Evolutionary conservation across 306 rosid species (phyloP).

Genomic region (Dalbergia oliveri): DNA sequence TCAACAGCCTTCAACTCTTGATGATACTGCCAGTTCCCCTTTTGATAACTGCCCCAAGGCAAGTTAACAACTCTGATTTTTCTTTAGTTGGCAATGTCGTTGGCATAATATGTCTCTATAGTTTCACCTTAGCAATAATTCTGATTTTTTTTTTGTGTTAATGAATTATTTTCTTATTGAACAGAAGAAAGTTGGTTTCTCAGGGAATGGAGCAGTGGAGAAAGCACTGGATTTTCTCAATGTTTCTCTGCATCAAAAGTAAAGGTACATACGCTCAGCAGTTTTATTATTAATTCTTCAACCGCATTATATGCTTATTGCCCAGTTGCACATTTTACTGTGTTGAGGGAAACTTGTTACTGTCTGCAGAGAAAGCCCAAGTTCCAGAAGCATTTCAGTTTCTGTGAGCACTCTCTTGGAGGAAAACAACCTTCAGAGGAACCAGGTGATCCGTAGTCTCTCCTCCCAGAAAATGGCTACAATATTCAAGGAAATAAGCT

Average conservation of each 20-base stretch:
- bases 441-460: constrained; percentile 55
- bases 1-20: constrained; percentile 66
- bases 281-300: constrained; percentile 7
- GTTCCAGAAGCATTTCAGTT: constrained; percentile 58
- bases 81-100: too few species aligned
- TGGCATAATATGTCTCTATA: not conserved
- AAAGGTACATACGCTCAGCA: constrained; percentile 60
- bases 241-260: constrained; percentile 69
- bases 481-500: constrained; percentile 1
- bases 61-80: too few species aligned
- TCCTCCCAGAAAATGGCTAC: not conserved
- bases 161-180: constrained; percentile 37
- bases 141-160: not conserved
- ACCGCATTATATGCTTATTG: constrained; percentile 1
- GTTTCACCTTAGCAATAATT: not conserved
- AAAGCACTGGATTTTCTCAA: constrained; percentile 60
- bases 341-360: constrained; percentile 18
- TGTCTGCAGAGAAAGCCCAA: constrained; percentile 63
- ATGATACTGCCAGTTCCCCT: constrained; percentile 94
- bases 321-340: constrained; percentile 25
- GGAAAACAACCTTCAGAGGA: constrained; percentile 62
- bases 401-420: constrained; percentile 55
- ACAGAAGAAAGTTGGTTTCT: constrained; percentile 59
- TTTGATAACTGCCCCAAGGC: constrained; percentile 56
- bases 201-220: constrained; percentile 60